A percentile compares a stretch with the other conserved stretches of the same genome.
These are phyloP conservation scores for Acidomyces sp. DNA, from an alignment of 495 filamentous ascomycete species.

Conservation along the genomic window DNA sequence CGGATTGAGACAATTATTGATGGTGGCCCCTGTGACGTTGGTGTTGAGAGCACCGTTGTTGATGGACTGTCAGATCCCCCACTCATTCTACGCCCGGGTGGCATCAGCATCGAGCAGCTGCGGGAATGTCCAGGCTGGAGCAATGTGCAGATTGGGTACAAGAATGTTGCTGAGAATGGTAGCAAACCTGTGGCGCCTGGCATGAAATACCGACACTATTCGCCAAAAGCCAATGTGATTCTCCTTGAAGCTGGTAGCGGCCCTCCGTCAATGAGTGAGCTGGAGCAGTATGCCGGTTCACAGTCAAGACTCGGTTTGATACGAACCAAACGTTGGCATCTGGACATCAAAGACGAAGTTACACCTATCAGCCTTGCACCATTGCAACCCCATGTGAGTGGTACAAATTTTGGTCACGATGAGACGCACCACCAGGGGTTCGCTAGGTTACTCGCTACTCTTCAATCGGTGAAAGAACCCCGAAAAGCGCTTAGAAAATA, in stretches of 20 bases:
- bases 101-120: slow-evolving; percentile 76
- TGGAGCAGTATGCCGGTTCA: slow-evolving; percentile 19
- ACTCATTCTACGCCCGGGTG: slow-evolving; percentile 72
- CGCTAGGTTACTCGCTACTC: slow-evolving; percentile 2
- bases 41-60: slow-evolving; percentile 93
- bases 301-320: slow-evolving; percentile 28
- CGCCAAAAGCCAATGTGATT: slow-evolving; percentile 74
- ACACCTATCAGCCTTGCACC: slow-evolving; percentile 8
- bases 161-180: slow-evolving; percentile 45
- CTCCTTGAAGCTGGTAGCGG: slow-evolving; percentile 51
- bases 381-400: too few species aligned
- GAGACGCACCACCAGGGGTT: neutral
- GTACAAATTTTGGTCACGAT: neutral
- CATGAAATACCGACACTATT: slow-evolving; percentile 99
- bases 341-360: neutral
- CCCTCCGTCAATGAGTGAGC: slow-evolving; percentile 23
- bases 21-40: slow-evolving; percentile 71
- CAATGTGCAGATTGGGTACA: slow-evolving; percentile 57
- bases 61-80: slow-evolving; percentile 76
- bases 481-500: neutral
- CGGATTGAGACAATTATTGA: slow-evolving; percentile 85
- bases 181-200: slow-evolving; percentile 69
- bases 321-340: slow-evolving; percentile 26
- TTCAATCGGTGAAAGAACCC: neutral
- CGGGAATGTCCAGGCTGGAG: slow-evolving; percentile 68